Conservation (phyloP, 805 yeast genomes). For the Spathaspora boniae region DNA sequence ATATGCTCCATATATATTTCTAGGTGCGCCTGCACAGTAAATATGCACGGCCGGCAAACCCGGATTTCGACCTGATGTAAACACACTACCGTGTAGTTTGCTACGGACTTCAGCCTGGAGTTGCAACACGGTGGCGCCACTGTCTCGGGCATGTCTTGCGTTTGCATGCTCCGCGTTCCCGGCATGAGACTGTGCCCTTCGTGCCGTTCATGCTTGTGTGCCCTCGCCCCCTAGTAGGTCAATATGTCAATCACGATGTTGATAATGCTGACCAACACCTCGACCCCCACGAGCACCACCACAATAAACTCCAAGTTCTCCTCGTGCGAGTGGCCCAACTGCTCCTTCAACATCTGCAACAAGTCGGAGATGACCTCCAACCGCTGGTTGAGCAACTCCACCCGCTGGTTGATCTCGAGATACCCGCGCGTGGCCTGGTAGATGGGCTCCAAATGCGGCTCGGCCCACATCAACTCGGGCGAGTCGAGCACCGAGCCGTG, state of each 20-base stretch:
- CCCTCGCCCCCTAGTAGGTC: slow-evolving; percentile 27
- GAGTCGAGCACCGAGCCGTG: slow-evolving; percentile 91
- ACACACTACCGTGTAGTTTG: no score
- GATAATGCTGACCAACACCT: slow-evolving; percentile 81
- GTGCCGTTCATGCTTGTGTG: no score
- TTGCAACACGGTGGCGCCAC: no score
- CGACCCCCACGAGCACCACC: slow-evolving; percentile 85
- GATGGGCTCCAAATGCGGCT: slow-evolving; percentile 95
- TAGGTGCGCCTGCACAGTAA: no score
- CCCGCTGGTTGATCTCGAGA: slow-evolving; percentile 91
- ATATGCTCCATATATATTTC: no score
- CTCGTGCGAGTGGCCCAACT: slow-evolving; percentile 88
- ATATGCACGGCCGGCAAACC: no score
- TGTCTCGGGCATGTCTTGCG: no score
- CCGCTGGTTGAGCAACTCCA: slow-evolving; percentile 83
- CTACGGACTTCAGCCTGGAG: no score
- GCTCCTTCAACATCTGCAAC: slow-evolving; percentile 94
- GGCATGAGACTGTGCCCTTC: no score
- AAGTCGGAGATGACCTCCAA: slow-evolving; percentile 91
- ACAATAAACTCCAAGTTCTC: slow-evolving; percentile 91
- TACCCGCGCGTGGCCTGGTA: slow-evolving; percentile 97
- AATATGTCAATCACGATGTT: slow-evolving; percentile 66
- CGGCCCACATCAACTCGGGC: slow-evolving; percentile 99
- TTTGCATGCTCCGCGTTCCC: no score
- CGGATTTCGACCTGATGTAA: no score